Evolutionary conservation across 495 filamentous ascomycete species (phyloP).

Genomic region (Tuber calosporum): DNA sequence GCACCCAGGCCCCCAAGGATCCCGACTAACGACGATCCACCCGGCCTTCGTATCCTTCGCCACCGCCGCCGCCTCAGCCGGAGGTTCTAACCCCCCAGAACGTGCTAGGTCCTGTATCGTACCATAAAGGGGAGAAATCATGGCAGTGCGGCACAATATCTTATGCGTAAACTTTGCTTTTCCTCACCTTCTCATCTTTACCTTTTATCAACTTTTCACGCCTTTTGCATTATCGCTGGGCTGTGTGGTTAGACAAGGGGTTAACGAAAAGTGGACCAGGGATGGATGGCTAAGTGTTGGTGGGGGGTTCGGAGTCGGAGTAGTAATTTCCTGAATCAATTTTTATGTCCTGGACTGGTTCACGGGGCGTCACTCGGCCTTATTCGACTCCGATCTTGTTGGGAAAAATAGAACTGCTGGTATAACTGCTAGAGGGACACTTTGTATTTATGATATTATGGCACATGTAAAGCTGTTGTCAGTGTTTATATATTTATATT

Average conservation of each 20-base stretch:
- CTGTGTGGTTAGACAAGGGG: not conserved
- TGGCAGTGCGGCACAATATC: not conserved
- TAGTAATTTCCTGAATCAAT: not conserved
- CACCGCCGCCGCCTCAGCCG: not conserved
- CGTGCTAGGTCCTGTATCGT: not conserved
- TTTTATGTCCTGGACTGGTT: not conserved
- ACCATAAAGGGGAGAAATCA: not conserved
- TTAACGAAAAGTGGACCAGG: not conserved
- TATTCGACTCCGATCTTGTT: constrained; percentile 1
- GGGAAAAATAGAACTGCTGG: not conserved
- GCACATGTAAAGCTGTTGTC: not conserved
- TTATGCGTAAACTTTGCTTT: not conserved
- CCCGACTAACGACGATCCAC: constrained; percentile 28
- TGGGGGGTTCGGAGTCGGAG: not conserved
- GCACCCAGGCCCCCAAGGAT: constrained; percentile 31
- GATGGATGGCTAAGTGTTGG: not conserved
- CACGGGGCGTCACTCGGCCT: not conserved
- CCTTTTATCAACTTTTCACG: not conserved
- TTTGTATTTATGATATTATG: not conserved
- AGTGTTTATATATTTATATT: not conserved
- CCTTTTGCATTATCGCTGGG: not conserved
- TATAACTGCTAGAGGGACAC: not conserved
- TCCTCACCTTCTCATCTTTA: not conserved
- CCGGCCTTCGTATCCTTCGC: not conserved
- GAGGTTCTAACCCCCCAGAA: not conserved